phyloP scores from a whole-genome alignment of 371 early-diverging fungal species.

The Apophysomyces ossiformis region DNA sequence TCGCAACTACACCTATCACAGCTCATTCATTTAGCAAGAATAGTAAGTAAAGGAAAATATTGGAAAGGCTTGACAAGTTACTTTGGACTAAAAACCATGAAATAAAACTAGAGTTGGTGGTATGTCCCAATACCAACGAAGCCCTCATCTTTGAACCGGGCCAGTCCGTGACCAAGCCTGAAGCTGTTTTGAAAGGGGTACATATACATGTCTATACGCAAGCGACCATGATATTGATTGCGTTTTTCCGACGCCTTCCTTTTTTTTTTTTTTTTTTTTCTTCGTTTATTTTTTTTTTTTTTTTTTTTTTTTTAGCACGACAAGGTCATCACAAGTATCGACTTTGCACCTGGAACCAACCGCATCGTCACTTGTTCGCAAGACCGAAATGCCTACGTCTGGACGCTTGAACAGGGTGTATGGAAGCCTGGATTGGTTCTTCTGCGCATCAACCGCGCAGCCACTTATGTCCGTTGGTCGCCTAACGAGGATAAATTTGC shows the following conservation, averaged over 20 bases:
- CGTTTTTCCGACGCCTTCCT: not conserved
- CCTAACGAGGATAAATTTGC: constrained; percentile 98
- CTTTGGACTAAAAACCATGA: not conserved
- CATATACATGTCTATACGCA: constrained; percentile 16
- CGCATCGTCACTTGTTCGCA: constrained; percentile 96
- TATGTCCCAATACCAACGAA: constrained; percentile 89
- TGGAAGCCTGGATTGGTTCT: constrained; percentile 97
- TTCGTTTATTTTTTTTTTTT: not conserved
- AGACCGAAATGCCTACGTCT: constrained; percentile 98
- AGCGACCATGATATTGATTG: not conserved
- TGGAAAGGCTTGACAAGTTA: too few species aligned
- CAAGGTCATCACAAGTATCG: constrained; percentile 93
- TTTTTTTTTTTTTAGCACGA: constrained; percentile 73
- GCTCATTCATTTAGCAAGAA: constrained; percentile 93
- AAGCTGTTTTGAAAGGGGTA: constrained; percentile 79
- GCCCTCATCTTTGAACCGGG: constrained; percentile 84
- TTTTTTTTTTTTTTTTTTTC: constrained; percentile 5
- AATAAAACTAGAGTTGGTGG: constrained; percentile 75
- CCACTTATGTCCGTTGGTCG: constrained; percentile 95
- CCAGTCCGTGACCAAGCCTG: constrained; percentile 63
- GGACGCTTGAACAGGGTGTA: constrained; percentile 76
- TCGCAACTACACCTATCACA: constrained; percentile 80
- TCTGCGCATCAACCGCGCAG: constrained; percentile 95
- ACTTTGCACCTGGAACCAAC: constrained; percentile 96
- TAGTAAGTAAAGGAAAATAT: constrained; percentile 36